phyloP scores from a whole-genome alignment of 2,329 filamentous ascomycete species.

The Fusarium sp. region DNA sequence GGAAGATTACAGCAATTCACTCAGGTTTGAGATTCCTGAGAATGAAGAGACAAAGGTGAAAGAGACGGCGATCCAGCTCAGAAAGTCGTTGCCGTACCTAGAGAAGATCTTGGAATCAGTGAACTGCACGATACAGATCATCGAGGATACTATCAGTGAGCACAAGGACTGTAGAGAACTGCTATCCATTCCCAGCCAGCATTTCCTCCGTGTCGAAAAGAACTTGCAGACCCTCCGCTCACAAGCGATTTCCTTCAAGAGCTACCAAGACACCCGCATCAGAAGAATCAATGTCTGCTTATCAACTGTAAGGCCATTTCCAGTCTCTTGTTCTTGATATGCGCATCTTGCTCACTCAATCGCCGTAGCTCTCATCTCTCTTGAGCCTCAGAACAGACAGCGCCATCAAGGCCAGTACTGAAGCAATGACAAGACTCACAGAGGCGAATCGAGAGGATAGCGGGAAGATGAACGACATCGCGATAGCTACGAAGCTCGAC shows the following conservation, averaged over 20 bases:
- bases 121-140: not conserved
- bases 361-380: not conserved
- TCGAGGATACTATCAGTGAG: not conserved
- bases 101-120: not conserved
- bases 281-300: not conserved
- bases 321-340: too few species aligned
- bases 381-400: not conserved
- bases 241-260: not conserved
- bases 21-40: not conserved
- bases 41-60: not conserved
- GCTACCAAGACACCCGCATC: not conserved
- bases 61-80: not conserved
- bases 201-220: not conserved
- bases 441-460: not conserved
- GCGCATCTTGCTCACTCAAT: too few species aligned
- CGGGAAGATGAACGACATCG: fast-evolving
- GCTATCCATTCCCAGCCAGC: not conserved
- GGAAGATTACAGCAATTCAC: not conserved
- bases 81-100: not conserved
- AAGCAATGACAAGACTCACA: not conserved
- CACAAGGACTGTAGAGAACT: not conserved
- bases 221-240: not conserved
- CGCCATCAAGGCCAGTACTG: not conserved
- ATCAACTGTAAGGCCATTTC: not conserved
- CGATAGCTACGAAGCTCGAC: not conserved